phyloP scores from a whole-genome alignment of 331 rosid genomes.

The Malus hybrid region DNA sequence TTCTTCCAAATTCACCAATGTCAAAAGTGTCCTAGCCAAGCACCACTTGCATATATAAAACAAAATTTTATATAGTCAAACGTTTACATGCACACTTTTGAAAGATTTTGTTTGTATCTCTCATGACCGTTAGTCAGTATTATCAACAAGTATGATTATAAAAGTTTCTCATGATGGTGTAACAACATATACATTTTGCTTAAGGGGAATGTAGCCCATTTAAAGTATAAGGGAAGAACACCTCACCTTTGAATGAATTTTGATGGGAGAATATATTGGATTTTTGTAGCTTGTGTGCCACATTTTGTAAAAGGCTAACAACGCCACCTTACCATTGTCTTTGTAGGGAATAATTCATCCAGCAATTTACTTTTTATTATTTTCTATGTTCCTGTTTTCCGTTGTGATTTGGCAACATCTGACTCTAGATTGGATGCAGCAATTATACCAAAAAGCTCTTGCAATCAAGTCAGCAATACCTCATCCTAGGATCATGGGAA shows the following conservation, averaged over 20 bases:
- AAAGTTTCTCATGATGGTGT: not conserved
- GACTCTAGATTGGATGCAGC: constrained; percentile 51
- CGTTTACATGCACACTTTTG: not conserved
- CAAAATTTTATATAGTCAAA: not conserved
- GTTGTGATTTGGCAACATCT: constrained; percentile 7
- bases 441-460: constrained; percentile 94
- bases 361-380: not conserved
- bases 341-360: not conserved
- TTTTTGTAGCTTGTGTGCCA: not conserved
- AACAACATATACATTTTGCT: not conserved
- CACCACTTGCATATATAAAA: not conserved
- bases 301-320: not conserved
- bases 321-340: not conserved
- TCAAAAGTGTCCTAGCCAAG: not conserved
- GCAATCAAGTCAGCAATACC: constrained; percentile 97
- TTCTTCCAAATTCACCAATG: not conserved
- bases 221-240: not conserved
- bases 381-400: constrained; percentile 1
- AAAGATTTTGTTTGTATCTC: not conserved
- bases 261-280: not conserved
- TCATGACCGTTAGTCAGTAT: not conserved
- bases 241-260: not conserved
- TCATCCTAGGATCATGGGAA: constrained; percentile 99
- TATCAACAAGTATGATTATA: not conserved
- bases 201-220: not conserved